phyloP scores from a whole-genome alignment of 2,329 filamentous ascomycete genomes.

The Clonostachys chloroleuca region DNA sequence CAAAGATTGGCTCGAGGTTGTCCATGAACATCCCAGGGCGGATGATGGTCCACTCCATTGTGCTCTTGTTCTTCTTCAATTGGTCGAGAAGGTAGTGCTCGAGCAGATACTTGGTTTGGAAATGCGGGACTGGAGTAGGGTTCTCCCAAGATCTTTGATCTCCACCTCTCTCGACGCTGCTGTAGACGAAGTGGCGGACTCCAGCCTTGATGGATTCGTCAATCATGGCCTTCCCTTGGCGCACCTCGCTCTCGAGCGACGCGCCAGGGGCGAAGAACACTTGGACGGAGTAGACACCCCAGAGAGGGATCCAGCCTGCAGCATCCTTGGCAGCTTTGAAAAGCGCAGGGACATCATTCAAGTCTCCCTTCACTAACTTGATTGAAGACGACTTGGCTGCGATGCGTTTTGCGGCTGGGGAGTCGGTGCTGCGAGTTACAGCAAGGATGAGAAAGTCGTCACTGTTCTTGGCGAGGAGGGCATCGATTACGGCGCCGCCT shows the following conservation, averaged over 20 bases:
- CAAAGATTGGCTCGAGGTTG: conserved; percentile 24
- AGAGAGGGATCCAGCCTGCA: background rate
- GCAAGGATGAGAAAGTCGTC: background rate
- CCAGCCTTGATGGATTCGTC: conserved; percentile 44
- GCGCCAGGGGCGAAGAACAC: background rate
- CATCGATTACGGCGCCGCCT: background rate
- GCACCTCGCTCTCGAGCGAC: conserved; percentile 7
- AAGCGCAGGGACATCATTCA: background rate
- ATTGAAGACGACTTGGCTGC: background rate
- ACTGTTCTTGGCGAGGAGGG: background rate
- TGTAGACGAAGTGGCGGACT: conserved; percentile 54
- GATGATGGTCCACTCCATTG: conserved; percentile 53
- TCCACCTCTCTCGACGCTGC: conserved; percentile 54
- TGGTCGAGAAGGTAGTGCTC: conserved; percentile 46
- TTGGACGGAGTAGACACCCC: background rate
- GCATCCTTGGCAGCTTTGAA: background rate
- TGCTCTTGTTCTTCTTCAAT: conserved; percentile 21
- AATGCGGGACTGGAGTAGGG: conserved; percentile 51
- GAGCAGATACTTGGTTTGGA: conserved; percentile 50
- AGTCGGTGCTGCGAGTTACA: background rate
- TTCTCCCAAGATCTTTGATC: conserved; percentile 34
- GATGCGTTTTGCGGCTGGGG: background rate
- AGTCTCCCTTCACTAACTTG: background rate
- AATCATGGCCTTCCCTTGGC: conserved; percentile 48
- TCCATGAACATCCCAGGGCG: conserved; percentile 57